Conservation (phyloP, 208 protist species). For the Leishmania guyanensis region DNA sequence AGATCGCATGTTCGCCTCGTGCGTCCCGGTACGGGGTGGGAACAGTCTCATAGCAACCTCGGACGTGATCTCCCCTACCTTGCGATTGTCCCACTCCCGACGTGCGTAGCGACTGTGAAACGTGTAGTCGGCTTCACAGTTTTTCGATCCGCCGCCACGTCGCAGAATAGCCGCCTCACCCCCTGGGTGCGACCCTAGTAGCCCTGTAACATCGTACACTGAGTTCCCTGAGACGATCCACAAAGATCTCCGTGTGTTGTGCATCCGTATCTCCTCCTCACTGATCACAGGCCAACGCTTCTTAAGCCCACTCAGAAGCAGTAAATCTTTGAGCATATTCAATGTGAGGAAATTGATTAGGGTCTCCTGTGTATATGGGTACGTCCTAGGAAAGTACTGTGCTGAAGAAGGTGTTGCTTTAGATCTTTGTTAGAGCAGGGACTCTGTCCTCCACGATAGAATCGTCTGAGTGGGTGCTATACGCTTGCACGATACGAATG, state of each 20-base stretch:
- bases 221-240: slow-evolving; percentile 82
- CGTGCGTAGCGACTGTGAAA: slow-evolving; percentile 74
- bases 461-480: not conserved
- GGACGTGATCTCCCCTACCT: slow-evolving; percentile 62
- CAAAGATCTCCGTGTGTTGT: slow-evolving; percentile 67
- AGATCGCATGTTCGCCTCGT: not conserved
- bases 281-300: slow-evolving; percentile 57
- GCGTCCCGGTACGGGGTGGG: slow-evolving; percentile 1
- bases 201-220: slow-evolving; percentile 79
- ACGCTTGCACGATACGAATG: not conserved
- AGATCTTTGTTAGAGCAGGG: not conserved
- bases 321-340: slow-evolving; percentile 18
- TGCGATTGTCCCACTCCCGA: slow-evolving; percentile 47
- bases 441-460: not conserved
- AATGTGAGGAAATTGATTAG: not conserved
- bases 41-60: slow-evolving; percentile 34
- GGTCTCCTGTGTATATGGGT: not conserved
- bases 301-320: slow-evolving; percentile 39
- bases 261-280: slow-evolving; percentile 63
- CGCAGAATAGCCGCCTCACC: slow-evolving; percentile 65
- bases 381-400: not conserved
- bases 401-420: not conserved
- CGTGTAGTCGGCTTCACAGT: slow-evolving; percentile 65
- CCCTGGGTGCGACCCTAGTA: slow-evolving; percentile 69
- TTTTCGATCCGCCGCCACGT: slow-evolving; percentile 60